Base-by-base conservation (phyloP, 2,329 filamentous ascomycete genomes). In the Colletotrichum agaves region DNA sequence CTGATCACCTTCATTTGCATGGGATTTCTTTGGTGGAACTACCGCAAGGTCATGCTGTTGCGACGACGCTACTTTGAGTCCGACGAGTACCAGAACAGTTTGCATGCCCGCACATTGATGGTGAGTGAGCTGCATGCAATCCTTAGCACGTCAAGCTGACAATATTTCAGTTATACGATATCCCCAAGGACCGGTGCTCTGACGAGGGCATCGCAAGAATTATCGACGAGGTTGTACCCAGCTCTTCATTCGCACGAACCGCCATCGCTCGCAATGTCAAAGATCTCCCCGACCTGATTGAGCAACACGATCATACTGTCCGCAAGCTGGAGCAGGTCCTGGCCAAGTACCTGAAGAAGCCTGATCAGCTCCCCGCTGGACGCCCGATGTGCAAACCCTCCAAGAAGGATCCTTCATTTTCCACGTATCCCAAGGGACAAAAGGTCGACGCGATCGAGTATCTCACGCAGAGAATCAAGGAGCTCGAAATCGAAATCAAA, bases 391-490 rank as follows among this genome's bases (percentile, higher is more conserved):
- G 94, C 82, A 89, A 87, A 49, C 92, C 93, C 0, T 91, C 91
- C 12, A 95, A 94, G 76, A 91, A 91, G 70, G 93, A 98, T 73
- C 89, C 88, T 63, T 86, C 88, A 0, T 90, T 88, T 72, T 80
- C 78, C 50, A 88, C 87, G 2, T 90, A 90, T 71, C 84, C 90
- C 23, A 87, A 86, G 37, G 88, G 88, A 13, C 88, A 92, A 71
- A 95, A 94, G 76, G 87, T 98, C 4, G 96, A 99, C 76, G 93
- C 96, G 17, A 98, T 99, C 74, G 93, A 97, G 70, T 98, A 97
- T 74, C 84, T 97, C 61, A 97, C 94, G 0, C 87, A 91, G 60
- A 90, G 94, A 17, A 98, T 99, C 75, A 89, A 90, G 72, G 86
- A 90, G 53, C 85, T 99, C 39, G 95, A 98, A 77, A 78, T 89